Evolutionary conservation across 306 rosid genomes (phyloP).

Genomic region (Quercus wislizeni): DNA sequence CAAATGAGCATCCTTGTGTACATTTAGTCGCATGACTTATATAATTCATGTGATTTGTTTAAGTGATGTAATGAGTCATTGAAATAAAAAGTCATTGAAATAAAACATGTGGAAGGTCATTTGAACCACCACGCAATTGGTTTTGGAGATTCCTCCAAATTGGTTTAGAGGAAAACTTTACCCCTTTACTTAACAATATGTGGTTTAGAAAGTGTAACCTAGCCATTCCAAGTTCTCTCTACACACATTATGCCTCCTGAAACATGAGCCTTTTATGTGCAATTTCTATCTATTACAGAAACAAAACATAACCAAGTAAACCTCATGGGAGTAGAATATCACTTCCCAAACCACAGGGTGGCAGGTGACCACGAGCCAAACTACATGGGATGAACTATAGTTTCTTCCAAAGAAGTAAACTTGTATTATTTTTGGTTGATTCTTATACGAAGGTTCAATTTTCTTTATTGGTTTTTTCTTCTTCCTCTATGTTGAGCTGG

Average conservation of each 20-base stretch:
- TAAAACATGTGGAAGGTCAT: too few species aligned
- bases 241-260: not conserved
- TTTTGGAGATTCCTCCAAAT: too few species aligned
- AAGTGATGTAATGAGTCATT: too few species aligned
- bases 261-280: slow-evolving; percentile 1
- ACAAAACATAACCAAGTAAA: not conserved
- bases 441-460: not conserved
- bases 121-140: too few species aligned
- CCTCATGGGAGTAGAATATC: not conserved
- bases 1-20: too few species aligned
- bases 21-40: too few species aligned
- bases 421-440: not conserved
- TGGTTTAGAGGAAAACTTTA: too few species aligned
- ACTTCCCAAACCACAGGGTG: not conserved
- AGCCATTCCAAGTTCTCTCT: not conserved
- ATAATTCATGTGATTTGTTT: too few species aligned
- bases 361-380: not conserved
- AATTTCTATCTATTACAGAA: not conserved
- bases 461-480: not conserved
- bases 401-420: not conserved
- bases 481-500: not conserved
- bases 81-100: too few species aligned
- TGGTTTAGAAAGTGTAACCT: not conserved
- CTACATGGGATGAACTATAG: not conserved
- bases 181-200: too few species aligned